Evolutionary conservation across 352 stramenopile genomes (phyloP).

Genomic region (Globisporangium iwayamae): DNA sequence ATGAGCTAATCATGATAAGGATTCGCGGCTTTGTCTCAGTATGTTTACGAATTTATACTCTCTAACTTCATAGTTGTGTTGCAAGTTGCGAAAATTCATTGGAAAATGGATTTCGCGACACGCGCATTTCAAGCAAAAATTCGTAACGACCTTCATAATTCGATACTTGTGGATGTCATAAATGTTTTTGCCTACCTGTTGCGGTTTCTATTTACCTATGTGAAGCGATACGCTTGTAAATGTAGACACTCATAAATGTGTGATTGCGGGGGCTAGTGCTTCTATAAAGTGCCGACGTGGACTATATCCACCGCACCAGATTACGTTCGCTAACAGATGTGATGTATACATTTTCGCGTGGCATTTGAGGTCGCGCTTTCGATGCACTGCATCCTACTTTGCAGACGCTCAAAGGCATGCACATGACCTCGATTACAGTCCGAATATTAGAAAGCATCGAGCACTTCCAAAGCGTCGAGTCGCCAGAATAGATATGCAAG

Average conservation of each 20-base stretch:
- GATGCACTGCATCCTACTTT: background rate
- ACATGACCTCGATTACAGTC: too few relatives aligned
- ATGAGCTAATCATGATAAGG: conserved; percentile 1
- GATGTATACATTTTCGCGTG: background rate
- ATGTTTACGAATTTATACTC: background rate
- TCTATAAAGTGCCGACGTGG: background rate
- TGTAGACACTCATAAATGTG: background rate
- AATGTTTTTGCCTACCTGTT: background rate
- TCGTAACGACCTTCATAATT: background rate
- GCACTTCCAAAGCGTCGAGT: background rate
- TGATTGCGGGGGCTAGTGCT: background rate
- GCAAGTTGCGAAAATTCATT: background rate
- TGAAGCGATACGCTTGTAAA: background rate
- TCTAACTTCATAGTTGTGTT: background rate
- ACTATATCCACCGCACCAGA: background rate
- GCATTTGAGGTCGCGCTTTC: background rate
- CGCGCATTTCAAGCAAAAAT: background rate
- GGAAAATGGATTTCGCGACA: background rate
- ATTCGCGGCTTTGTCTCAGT: background rate
- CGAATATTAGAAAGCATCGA: background rate
- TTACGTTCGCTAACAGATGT: background rate
- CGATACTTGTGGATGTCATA: background rate
- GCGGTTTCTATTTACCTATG: background rate
- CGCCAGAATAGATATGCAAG: background rate
- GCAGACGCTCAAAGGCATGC: too few relatives aligned